phyloP scores from a whole-genome alignment of 768 basidiomycete species.

The Boletus rex-veris region DNA sequence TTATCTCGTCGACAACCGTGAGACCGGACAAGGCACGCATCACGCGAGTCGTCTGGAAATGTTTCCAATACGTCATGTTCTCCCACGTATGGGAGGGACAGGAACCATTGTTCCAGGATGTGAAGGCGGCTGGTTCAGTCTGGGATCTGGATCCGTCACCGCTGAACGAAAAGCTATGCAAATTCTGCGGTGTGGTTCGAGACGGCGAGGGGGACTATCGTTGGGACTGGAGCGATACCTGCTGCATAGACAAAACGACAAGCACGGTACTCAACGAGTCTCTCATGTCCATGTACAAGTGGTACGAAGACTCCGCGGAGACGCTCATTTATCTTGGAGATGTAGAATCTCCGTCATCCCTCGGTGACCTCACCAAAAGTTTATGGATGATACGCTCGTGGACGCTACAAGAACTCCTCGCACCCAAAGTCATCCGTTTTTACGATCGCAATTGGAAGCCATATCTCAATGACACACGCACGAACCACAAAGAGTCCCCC shows the following conservation, averaged over 20 bases:
- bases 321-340: neutral
- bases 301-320: neutral
- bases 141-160: neutral
- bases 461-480: neutral
- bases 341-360: neutral
- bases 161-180: neutral
- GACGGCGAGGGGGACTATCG: neutral
- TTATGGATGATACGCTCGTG: conserved; percentile 2
- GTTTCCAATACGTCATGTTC: neutral
- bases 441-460: conserved; percentile 2
- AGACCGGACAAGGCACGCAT: neutral
- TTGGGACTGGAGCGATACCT: neutral
- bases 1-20: neutral
- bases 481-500: neutral
- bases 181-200: neutral
- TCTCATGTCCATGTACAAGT: neutral
- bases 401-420: conserved; percentile 9
- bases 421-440: conserved; percentile 3
- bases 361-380: neutral
- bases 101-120: neutral
- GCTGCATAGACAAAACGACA: neutral
- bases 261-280: neutral
- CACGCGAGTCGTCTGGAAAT: neutral
- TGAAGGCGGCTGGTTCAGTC: neutral
- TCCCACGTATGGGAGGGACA: neutral